Conservation (phyloP, 2,329 filamentous ascomycete species). For the Beauveria pseudobassiana region DNA sequence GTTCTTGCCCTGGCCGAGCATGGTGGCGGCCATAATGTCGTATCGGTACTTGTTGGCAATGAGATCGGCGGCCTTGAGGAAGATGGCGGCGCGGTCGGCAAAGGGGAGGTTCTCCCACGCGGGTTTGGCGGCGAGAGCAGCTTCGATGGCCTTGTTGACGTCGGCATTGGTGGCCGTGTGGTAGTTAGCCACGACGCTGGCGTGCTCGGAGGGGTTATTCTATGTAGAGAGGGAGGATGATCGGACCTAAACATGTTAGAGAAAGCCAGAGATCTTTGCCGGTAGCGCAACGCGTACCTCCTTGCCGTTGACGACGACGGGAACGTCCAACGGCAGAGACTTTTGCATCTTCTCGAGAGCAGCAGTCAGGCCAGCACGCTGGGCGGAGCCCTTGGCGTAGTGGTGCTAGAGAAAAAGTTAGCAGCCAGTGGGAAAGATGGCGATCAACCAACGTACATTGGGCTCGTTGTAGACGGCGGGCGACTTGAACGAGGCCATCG, state of each 20-base stretch:
- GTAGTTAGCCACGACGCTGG: conserved; percentile 70
- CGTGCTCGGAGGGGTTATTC: conserved; percentile 75
- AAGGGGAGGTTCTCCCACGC: conserved; percentile 85
- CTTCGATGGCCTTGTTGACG: conserved; percentile 71
- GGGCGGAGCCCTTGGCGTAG: conserved; percentile 75
- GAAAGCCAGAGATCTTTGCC: background rate
- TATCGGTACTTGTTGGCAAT: conserved; percentile 90
- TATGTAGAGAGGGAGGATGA: conserved; percentile 61
- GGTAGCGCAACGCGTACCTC: conserved; percentile 45
- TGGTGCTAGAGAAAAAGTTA: conserved; percentile 55
- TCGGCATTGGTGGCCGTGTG: conserved; percentile 72
- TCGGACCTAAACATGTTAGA: conserved; percentile 46
- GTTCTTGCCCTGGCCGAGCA: conserved; percentile 96
- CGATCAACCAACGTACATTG: conserved; percentile 58
- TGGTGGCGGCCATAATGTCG: conserved; percentile 91
- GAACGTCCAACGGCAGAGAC: conserved; percentile 66
- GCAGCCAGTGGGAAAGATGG: background rate
- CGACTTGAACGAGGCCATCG: conserved; percentile 78
- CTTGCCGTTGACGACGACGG: conserved; percentile 76
- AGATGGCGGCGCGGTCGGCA: conserved; percentile 82
- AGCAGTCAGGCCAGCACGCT: conserved; percentile 67
- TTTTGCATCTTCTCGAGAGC: conserved; percentile 65
- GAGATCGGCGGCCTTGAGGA: conserved; percentile 91
- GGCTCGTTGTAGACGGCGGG: conserved; percentile 86
- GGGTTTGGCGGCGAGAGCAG: conserved; percentile 77